Conservation (phyloP, 139 green algal genomes). For the Chloropicon primus region DNA sequence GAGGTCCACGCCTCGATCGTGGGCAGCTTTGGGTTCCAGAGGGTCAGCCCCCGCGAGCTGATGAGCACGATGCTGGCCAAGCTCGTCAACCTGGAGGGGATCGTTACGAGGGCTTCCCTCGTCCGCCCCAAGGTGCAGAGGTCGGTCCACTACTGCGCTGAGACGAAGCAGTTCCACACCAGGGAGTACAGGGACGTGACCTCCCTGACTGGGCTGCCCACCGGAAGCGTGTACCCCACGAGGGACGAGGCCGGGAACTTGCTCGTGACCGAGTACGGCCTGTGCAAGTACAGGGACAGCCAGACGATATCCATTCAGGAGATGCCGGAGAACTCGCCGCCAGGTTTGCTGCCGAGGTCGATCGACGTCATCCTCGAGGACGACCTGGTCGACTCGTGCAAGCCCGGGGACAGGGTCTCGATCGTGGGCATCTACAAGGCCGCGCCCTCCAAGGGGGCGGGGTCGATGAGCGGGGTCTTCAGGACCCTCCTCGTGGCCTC, state of each 20-base stretch:
- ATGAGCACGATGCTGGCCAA: conserved; percentile 55
- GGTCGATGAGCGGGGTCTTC: conserved; percentile 14
- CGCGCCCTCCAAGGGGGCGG: conserved; percentile 21
- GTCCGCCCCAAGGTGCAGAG: conserved; percentile 56
- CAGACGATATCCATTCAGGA: conserved; percentile 77
- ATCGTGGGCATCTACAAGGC: conserved; percentile 90
- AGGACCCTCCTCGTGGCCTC: conserved; percentile 28
- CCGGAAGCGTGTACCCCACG: conserved; percentile 55
- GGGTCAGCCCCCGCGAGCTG: conserved; percentile 72
- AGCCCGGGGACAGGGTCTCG: conserved; percentile 84
- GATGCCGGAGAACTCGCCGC: conserved; percentile 87
- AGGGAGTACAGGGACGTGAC: conserved; percentile 87
- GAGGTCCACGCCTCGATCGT: conserved; percentile 58
- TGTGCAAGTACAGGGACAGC: conserved; percentile 84
- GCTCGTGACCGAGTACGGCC: conserved; percentile 84
- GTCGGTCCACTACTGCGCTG: conserved; percentile 78
- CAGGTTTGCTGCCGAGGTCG: conserved; percentile 82
- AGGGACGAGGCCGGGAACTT: conserved; percentile 67
- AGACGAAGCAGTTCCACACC: conserved; percentile 44
- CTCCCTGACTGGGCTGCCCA: conserved; percentile 48
- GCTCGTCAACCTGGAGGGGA: conserved; percentile 83
- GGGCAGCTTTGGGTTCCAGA: conserved; percentile 78
- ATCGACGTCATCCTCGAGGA: conserved; percentile 60
- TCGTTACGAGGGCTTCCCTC: conserved; percentile 74
- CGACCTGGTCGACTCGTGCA: conserved; percentile 66